Conservation (phyloP, 2,329 filamentous ascomycete species). For the Rosellinia necatrix region DNA sequence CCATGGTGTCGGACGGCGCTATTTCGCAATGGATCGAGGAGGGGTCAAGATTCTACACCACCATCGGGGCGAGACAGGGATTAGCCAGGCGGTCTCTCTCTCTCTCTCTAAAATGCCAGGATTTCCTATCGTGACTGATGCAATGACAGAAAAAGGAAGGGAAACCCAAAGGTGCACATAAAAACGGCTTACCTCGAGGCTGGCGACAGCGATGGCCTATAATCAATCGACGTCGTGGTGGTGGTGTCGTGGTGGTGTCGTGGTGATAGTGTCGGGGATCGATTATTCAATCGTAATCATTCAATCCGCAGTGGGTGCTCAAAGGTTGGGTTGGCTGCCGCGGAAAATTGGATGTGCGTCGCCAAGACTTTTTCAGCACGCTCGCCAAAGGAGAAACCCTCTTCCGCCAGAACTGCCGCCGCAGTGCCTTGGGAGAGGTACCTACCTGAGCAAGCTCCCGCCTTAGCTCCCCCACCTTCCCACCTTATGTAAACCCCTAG, state of each 20-base stretch:
- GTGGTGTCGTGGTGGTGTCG: constrained; percentile 20
- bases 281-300: constrained; percentile 9
- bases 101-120: too few species aligned
- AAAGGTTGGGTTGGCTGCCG: constrained; percentile 23
- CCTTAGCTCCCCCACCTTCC: too few species aligned
- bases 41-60: too few species aligned
- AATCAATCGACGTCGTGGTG: too few species aligned
- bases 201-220: constrained; percentile 5
- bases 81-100: background rate
- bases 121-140: too few species aligned
- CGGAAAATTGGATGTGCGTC: constrained; percentile 40
- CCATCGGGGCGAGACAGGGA: too few species aligned
- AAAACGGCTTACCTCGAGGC: constrained; percentile 23
- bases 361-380: constrained; percentile 37
- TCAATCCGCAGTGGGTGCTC: constrained; percentile 20
- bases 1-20: constrained; percentile 34
- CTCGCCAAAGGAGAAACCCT: constrained; percentile 42
- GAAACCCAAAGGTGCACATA: too few species aligned
- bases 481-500: too few species aligned
- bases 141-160: background rate
- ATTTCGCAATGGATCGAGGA: constrained; percentile 15
- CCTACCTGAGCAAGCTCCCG: background rate
- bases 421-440: background rate
- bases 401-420: constrained; percentile 35
- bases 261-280: background rate